phyloP scores from a whole-genome alignment of 352 stramenopile species.

The Thraustochytrium sp. region DNA sequence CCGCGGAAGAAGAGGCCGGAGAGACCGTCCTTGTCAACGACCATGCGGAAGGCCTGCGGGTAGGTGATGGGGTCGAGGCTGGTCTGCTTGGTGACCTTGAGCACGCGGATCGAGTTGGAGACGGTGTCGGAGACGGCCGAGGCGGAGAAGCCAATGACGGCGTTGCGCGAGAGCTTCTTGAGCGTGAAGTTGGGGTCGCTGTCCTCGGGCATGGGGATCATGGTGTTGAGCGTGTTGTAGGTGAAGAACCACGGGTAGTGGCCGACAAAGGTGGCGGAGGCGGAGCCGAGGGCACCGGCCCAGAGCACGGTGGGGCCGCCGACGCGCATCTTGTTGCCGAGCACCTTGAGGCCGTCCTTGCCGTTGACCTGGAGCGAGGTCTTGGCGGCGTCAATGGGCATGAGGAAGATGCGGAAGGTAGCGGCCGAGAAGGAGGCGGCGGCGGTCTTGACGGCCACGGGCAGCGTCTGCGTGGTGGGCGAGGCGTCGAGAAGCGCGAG shows the following conservation, averaged over 20 bases:
- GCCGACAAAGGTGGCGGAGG: constrained; percentile 67
- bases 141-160: constrained; percentile 72
- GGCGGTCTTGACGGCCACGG: constrained; percentile 71
- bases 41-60: constrained; percentile 61
- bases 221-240: constrained; percentile 73
- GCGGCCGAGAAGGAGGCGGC: constrained; percentile 61
- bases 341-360: constrained; percentile 57
- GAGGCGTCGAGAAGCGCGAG: constrained; percentile 69
- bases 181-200: constrained; percentile 56
- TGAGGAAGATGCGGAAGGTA: constrained; percentile 72
- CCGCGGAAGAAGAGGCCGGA: constrained; percentile 71
- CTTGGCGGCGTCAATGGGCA: constrained; percentile 78
- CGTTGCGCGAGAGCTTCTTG: constrained; percentile 65
- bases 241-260: constrained; percentile 80
- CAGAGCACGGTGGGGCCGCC: constrained; percentile 65
- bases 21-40: constrained; percentile 68
- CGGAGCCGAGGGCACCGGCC: constrained; percentile 67
- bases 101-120: constrained; percentile 76
- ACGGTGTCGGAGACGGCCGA: constrained; percentile 70
- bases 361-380: constrained; percentile 81
- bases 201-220: constrained; percentile 52
- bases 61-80: constrained; percentile 62
- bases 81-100: constrained; percentile 79
- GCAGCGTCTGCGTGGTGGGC: constrained; percentile 60
- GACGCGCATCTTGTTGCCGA: constrained; percentile 64